Evolutionary conservation across 1,284 basidiomycete species (phyloP), one percentile per base, ranked within the genome.

Genomic region (Clitocybe nebularis): DNA sequence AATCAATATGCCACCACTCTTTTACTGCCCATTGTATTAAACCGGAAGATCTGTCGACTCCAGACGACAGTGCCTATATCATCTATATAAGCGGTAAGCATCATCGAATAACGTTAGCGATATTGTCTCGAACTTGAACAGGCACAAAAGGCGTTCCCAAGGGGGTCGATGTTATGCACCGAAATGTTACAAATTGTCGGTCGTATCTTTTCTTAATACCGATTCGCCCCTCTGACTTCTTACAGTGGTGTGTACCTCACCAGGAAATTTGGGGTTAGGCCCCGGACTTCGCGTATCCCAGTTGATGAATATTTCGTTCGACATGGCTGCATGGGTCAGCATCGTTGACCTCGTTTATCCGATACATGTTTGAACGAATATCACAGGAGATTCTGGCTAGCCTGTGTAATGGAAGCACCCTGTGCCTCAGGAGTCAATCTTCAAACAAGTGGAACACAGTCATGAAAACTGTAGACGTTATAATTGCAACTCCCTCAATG

Each of bases 121-220:
- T 26, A 16, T 36, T 20, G 19, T 33, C n/a, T n/a, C n/a, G n/a
- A n/a, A n/a, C n/a, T n/a, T n/a, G n/a, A 42, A 14, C 34, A 77
- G 77, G 77, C 23, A 79, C 77, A 8, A 79, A 77, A 16, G 76
- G 76, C 1, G 67, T 71, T 30, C 77, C 76, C 4, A 79, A 79
- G 53, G 77, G 78, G 10, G 77, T 79, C 6, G 72, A 79, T 44
- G 75, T 80, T 3, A 71, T 63, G 55, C 78, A 81, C 52, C 60
- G 63, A 26, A 79, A 78, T 56, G 74, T 78, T 13, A 73, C 68
- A n/a, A 80, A 81, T 57, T 60, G 77, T 78, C 44, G 52, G 73
- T 55, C n/a, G 9, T 16, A 8, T 32, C 13, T 9, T 9, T 32
- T 32, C 29, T 10, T 17, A 17, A 30, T 26, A 16, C 19, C n/a